Base-by-base conservation (phyloP, 805 yeast species). In the Spathaspora sp. region DNA sequence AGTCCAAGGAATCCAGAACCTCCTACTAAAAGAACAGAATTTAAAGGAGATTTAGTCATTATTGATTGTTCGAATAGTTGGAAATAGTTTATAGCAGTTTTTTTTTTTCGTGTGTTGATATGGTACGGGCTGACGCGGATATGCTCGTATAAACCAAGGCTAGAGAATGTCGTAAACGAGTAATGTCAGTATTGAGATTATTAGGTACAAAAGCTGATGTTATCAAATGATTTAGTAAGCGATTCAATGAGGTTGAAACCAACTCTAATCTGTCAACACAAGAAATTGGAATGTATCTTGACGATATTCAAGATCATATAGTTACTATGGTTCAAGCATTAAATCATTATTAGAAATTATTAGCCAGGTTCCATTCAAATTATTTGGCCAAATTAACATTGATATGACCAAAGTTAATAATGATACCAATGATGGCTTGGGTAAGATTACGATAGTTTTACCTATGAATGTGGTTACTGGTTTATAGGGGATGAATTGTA, bases 381-480 rank as follows among this genome's bases (percentile, higher is more conserved):
- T 94, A 94, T 66, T 76, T 93, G 61, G 99, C 99, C 98, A 93
- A 65, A 88, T 94, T 64, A 94, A 94, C 65, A 93, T 94, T 56
- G 98, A 94, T 66, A 94, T 93, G 98, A 94, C 97, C 10, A 86
- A 86, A 65, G 97, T 92, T 11, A 94, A 92, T 70, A 94, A 94
- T 62, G 97, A 93, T 60, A 93, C 96, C 82, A 94, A 94, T 67
- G 98, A 94, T 65, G 96, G 92, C 1, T 78, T 93, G 62, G 96
- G 97, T 10, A 90, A 92, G 65, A 89, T 93, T 79, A 90, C 98
- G 0, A 89, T 94, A 51, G 97, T 94, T 18, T 73, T 94, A 52
- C 99, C 99, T 3, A 82, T 94, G 81, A 94, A 94, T 64, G 89
- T 94, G 50, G 86, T 94, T 19, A 94, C 99, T 0, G 99, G 99